Percentiles rank a stretch among this genome's conserved stretches.
Conservation (phyloP, 108 stramenopile genomes). For the Pseudonitzschia multistriata region DNA sequence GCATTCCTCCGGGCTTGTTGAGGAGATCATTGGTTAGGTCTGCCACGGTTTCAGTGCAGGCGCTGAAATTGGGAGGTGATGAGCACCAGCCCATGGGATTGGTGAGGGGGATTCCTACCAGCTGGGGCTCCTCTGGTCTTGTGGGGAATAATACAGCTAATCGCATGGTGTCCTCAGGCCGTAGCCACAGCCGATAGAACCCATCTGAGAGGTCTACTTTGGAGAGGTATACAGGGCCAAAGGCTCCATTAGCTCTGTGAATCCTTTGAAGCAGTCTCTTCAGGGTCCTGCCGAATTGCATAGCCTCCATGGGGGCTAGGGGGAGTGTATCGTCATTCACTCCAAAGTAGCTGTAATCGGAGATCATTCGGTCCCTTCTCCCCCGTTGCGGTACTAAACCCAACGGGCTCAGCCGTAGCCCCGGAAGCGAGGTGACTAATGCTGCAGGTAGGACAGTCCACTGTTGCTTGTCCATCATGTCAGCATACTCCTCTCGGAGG, state of each 20-base stretch:
- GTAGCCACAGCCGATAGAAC: conserved; percentile 34
- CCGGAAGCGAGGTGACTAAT: too few relatives aligned
- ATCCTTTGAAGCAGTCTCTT: conserved; percentile 24
- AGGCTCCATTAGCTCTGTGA: too few relatives aligned
- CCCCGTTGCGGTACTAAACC: too few relatives aligned
- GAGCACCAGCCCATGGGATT: too few relatives aligned
- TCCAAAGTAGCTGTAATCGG: neutral
- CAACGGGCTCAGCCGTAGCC: neutral
- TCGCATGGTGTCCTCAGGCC: conserved; percentile 23
- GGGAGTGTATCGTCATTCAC: conserved; percentile 29
- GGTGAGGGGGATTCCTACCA: neutral
- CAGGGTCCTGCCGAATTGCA: conserved; percentile 41
- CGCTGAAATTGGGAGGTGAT: too few relatives aligned
- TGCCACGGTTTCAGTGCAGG: too few relatives aligned
- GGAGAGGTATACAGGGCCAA: conserved; percentile 22
- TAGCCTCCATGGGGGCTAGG: conserved; percentile 24
- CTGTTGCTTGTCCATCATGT: neutral
- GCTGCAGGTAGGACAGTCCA: too few relatives aligned
- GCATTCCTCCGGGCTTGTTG: neutral
- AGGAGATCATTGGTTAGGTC: conserved; percentile 7
- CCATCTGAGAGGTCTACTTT: conserved; percentile 35
- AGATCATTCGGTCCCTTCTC: neutral
- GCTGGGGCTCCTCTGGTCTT: conserved; percentile 1
- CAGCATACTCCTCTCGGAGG: too few relatives aligned
- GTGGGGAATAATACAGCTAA: conserved; percentile 33